A percentile compares a stretch with the other conserved stretches of the same genome.
These are phyloP conservation scores for Solanum lycopersicoides DNA, from an alignment of 257 asterid genomes.

Conservation along the genomic window DNA sequence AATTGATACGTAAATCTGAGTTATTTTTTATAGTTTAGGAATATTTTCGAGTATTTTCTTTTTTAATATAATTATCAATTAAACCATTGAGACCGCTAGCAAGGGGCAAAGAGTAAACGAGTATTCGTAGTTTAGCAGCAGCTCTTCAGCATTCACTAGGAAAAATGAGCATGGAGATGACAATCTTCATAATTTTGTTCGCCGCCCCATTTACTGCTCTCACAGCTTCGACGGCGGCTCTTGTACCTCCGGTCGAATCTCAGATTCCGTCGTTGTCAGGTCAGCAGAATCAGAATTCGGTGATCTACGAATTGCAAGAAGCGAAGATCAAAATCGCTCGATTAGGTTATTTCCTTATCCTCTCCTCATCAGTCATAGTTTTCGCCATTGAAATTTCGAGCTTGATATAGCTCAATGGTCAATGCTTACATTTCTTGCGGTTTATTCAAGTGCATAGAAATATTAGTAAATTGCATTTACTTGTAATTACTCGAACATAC, in stretches of 20 bases:
- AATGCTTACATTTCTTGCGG: background rate
- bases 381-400: background rate
- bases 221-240: slow-evolving; percentile 19
- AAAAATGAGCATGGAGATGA: slow-evolving; percentile 18
- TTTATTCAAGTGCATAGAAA: background rate
- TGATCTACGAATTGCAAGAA: slow-evolving; percentile 35
- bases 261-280: slow-evolving; percentile 18
- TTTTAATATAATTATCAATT: background rate
- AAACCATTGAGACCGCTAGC: background rate
- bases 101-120: background rate
- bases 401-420: background rate
- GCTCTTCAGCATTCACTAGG: background rate
- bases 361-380: background rate
- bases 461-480: background rate
- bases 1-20: background rate
- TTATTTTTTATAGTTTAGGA: too few species aligned
- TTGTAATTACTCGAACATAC: background rate
- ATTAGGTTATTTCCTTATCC: slow-evolving; percentile 36
- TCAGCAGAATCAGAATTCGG: slow-evolving; percentile 10
- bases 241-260: slow-evolving; percentile 7
- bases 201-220: slow-evolving; percentile 14
- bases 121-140: background rate
- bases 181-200: slow-evolving; percentile 13
- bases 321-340: slow-evolving; percentile 56
- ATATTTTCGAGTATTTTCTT: accelerated